Evolutionary conservation across 139 green algal genomes (phyloP).

Genomic region (Auxenochlorella protothecoides): DNA sequence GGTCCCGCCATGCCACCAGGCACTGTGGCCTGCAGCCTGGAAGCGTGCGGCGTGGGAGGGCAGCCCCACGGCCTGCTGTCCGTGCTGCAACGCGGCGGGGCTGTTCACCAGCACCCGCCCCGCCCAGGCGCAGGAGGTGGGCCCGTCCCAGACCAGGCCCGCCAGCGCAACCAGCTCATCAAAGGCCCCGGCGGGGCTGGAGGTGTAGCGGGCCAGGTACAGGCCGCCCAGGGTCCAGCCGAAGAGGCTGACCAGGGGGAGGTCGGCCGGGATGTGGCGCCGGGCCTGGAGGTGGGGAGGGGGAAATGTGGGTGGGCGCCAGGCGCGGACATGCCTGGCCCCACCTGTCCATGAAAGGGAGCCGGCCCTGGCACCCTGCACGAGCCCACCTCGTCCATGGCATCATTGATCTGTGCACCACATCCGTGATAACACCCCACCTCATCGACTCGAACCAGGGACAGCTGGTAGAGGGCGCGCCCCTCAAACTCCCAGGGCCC

Average conservation of each 20-base stretch:
- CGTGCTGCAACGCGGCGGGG: not conserved
- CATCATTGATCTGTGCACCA: not conserved
- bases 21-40: too few relatives aligned
- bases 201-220: conserved; percentile 80
- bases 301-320: not conserved
- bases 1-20: too few relatives aligned
- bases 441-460: conserved; percentile 67
- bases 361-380: not conserved
- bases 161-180: conserved; percentile 79
- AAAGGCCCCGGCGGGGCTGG: conserved; percentile 57
- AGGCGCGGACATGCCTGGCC: too few relatives aligned
- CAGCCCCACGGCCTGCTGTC: too few relatives aligned
- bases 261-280: conserved; percentile 63
- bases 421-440: not conserved
- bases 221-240: conserved; percentile 89
- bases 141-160: conserved; percentile 71
- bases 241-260: conserved; percentile 78
- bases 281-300: conserved; percentile 40
- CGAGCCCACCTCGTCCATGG: too few relatives aligned
- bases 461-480: conserved; percentile 77
- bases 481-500: conserved; percentile 68
- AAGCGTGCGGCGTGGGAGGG: too few relatives aligned
- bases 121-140: conserved; percentile 91
- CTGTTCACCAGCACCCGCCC: conserved; percentile 80
- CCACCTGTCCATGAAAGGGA: not conserved